Percentiles rank a stretch among this genome's conserved stretches.
Conservation (phyloP, 2,329 filamentous ascomycete genomes). For the Aureobasidium namibiae region DNA sequence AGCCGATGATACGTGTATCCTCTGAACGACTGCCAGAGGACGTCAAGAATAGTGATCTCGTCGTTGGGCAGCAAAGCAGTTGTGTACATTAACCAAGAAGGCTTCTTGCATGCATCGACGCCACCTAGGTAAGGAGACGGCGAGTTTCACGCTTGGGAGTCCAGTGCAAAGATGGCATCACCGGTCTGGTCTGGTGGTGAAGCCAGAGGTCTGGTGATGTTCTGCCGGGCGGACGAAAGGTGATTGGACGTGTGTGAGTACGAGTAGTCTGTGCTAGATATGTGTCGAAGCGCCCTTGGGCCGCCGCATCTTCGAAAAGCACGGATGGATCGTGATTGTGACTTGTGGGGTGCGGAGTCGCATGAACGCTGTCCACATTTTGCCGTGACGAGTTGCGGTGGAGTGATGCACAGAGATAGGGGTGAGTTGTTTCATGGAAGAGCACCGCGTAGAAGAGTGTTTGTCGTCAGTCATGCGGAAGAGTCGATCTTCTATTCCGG, state of each 20-base stretch:
- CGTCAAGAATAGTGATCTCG: not conserved
- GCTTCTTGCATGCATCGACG: not conserved
- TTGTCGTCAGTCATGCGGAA: not conserved
- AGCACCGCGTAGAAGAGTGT: not conserved
- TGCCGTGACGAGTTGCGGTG: not conserved
- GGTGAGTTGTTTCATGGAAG: not conserved
- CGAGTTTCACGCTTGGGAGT: not conserved
- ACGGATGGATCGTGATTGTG: slow-evolving; percentile 7
- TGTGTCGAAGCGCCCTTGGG: slow-evolving; percentile 6
- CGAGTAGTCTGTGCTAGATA: slow-evolving; percentile 3
- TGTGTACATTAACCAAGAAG: not conserved
- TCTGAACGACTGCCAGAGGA: not conserved
- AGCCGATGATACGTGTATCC: not conserved
- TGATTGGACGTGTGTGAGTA: slow-evolving; percentile 5
- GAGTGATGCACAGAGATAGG: not conserved
- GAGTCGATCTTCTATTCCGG: not conserved
- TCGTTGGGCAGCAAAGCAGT: slow-evolving; percentile 7
- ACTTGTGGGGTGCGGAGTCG: slow-evolving; percentile 7
- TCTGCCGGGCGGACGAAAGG: not conserved
- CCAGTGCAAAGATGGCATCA: not conserved
- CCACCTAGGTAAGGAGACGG: slow-evolving; percentile 1
- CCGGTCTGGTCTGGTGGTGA: not conserved
- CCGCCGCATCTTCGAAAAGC: not conserved
- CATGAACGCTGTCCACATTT: not conserved
- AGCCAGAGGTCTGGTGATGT: slow-evolving; percentile 6